Base-by-base conservation (phyloP, 345 rosid genomes). In the Mangifera indica region DNA sequence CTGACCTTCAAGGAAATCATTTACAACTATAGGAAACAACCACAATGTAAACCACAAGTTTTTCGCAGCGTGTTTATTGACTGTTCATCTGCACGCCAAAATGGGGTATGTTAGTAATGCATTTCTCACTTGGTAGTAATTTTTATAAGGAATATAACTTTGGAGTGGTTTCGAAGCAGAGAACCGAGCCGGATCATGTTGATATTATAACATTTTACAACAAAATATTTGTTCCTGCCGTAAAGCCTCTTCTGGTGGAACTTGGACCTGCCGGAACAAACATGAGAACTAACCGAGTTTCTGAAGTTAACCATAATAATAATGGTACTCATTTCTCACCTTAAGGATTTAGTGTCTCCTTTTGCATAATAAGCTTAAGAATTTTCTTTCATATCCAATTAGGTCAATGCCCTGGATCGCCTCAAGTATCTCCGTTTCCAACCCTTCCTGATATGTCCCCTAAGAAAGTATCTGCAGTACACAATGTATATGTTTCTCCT, bases 401-500 rank as follows among this genome's bases (percentile, higher is more conserved):
- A 94, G 97, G 91, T 81, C 91, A 79, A 61, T 86, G 95, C 72
- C 97, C 97, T 11, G 95, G 90, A 77, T 92, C 98, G 18, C 98
- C 98, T 45, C 89, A 88, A 78, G 87, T 87, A 59, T 82, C 92
- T 58, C 82, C 89, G 66, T 94, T 94, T 76, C 97, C 97, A 67
- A 84, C 74, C 79, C 92, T 94, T 57, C 98, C 98, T 44, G 97
- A 94, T 75, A 92, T 94, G 98, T 94, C 98, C 40, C 97, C 98
- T 0, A 94, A 88, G 80, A 94, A 94, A 86, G 92, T 92, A 48
- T 94, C 97, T 42, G 86, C 98, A 44, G 79, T 81, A 34, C 97
- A 87, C 77, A 94, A 94, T 72, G 95, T 94, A 26, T 94, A 94
- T 66, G 97, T 94, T 60, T 94, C 98, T 76, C 98, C 98, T 10